Evolutionary conservation across 305 asterid genomes (phyloP), one percentile per base, ranked within the genome.

Genomic region (Ilex paraguariensis): DNA sequence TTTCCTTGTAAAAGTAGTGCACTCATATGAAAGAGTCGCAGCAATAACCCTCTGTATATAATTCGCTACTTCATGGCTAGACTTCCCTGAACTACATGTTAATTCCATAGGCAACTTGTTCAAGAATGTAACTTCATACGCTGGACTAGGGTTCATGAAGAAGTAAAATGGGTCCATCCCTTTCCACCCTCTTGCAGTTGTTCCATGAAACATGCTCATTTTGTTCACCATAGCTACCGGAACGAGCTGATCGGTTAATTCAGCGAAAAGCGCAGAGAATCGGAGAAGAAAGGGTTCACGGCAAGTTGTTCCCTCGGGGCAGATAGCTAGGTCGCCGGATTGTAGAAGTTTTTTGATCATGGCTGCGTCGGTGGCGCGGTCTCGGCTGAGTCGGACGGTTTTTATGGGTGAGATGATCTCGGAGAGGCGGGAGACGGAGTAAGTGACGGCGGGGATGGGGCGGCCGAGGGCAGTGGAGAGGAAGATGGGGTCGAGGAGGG

Each of bases 381-480:
- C 75, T 2, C 75, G 75, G n/a, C 62, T 74, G 6, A 84, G 83
- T 52, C 84, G 71, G 6, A 82, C 86, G 0, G 84, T 79, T 59
- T 70, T 77, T 56, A 79, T 79, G 0, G 91, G 88, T 0, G 88
- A 82, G 31, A 84, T 79, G 62, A 82, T 71, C 65, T 84, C 91
- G 9, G 91, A 84, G 12, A 84, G 76, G 10, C 91, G 80, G 2
- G 91, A 82, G 33, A 84, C 75, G 5, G 88, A 84, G 75, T 84
- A 84, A 2, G 86, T 75, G 32, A 84, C 84, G 0, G 86, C 91
- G 0, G 91, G 84, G 51, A 84, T 84, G 6, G 86, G 83, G 36
- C 91, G 84, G 54, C 91, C 82, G 13, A 84, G 79, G 44, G 84
- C 84, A 0, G 80, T 56, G 48, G 91, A 82, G 64, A 82, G 88